Evolutionary conservation across 2,329 filamentous ascomycete species (phyloP), one percentile per base, ranked within the genome.

Genomic region (Pseudocercospora eumusae): DNA sequence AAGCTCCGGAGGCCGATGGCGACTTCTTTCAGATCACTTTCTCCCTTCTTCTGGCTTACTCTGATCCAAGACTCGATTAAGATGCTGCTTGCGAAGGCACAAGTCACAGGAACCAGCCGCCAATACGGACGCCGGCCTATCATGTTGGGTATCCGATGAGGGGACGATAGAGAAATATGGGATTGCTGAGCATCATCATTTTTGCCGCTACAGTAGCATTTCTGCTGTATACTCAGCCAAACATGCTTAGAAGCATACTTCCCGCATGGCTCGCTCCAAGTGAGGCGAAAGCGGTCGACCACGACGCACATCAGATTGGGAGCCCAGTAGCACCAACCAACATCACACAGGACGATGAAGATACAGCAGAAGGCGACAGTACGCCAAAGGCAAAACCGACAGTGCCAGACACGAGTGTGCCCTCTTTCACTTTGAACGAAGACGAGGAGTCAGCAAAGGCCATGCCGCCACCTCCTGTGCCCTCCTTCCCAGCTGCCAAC

Each of bases 401-500:
- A 9, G 55, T 55, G 7, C 21, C 52, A 18, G 44, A 54, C 2
- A n/a, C 47, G n/a, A 62, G 66, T 13, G 68, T 74, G 36, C 73
- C 71, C 4, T 66, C 66, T 11, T 68, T 74, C 59, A 64, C 67
- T 25, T 52, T 72, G 40, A 67, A 60, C 25, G 66, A 71, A 40
- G 69, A 72, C 18, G 70, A 72, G 13, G 72, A 75, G 0, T 72
- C 75, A 21, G 70, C 74, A 45, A 47, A 44, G 47, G 56, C 23
- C n/a, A 33, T 40, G 36, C 36, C 20, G 40, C 33, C 55, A 31
- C 61, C 59, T 23, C 18, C 75, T 9, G 76, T 74, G 4, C 77
- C 79, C 21, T 77, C 74, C 0, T 81, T 81, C 57, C 79, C 79
- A 28, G 78, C 79, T 1, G 62, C 77, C 33, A 80, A 81, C 67